A percentile compares a stretch with the other conserved stretches of the same genome.
These are phyloP conservation scores for Bonnemaisonia californica DNA, from an alignment of 31 red algal species.

Conservation along the genomic window DNA sequence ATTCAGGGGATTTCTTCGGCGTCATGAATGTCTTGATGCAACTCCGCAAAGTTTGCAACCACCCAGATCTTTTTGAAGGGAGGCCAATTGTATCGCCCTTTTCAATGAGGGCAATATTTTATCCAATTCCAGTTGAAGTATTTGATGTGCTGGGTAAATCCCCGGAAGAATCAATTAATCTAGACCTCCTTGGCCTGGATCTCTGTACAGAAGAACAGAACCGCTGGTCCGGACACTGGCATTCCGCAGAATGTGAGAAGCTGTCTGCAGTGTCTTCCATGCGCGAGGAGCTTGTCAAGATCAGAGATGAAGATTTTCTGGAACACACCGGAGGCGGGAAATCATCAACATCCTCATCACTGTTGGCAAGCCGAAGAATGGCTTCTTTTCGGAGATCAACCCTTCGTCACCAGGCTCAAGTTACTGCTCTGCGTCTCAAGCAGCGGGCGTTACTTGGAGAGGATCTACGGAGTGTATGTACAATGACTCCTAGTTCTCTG, in stretches of 20 bases:
- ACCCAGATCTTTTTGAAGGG: constrained; percentile 97
- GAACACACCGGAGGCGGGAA: background rate
- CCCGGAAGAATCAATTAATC: constrained; percentile 17
- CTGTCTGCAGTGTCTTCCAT: constrained; percentile 40
- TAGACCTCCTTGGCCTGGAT: constrained; percentile 41
- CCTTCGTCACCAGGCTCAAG: constrained; percentile 35
- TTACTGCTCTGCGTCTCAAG: constrained; percentile 24
- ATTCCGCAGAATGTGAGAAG: constrained; percentile 29
- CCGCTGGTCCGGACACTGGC: constrained; percentile 39
- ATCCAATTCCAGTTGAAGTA: constrained; percentile 57
- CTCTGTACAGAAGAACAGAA: constrained; percentile 41
- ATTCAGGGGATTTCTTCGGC: constrained; percentile 76
- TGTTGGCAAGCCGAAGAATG: background rate
- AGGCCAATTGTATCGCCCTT: constrained; percentile 79
- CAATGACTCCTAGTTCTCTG: constrained; percentile 47
- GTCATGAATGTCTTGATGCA: constrained; percentile 99
- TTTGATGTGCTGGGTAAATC: constrained; percentile 3
- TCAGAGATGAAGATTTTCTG: background rate
- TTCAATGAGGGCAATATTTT: constrained; percentile 47
- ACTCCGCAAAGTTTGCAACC: constrained; percentile 98
- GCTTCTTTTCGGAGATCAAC: constrained; percentile 31
- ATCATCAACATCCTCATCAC: background rate
- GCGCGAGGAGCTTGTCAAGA: constrained; percentile 22
- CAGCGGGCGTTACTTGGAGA: constrained; percentile 47
- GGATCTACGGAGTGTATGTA: constrained; percentile 40